phyloP scores from a whole-genome alignment of 805 yeast genomes.

The Ogataea pilisensis region DNA sequence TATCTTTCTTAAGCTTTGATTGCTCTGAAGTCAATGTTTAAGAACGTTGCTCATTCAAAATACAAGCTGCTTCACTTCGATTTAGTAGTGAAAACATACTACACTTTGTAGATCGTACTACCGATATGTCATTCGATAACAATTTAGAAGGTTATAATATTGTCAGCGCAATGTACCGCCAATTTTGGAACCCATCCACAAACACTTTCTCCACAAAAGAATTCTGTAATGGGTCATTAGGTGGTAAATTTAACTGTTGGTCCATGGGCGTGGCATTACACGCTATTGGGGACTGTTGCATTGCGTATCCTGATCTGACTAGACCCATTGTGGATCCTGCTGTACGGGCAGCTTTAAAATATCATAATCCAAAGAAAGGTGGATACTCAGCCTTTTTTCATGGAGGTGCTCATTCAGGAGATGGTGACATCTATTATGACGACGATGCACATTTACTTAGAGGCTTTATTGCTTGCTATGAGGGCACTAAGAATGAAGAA shows the following conservation, averaged over 20 bases:
- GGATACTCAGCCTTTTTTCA: constrained; percentile 52
- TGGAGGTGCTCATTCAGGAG: constrained; percentile 34
- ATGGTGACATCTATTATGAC: constrained; percentile 66
- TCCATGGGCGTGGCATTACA: constrained; percentile 52
- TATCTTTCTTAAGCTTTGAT: too few relatives aligned
- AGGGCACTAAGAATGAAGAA: constrained; percentile 53
- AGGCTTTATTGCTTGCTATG: constrained; percentile 62
- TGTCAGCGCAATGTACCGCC: constrained; percentile 37
- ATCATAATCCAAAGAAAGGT: constrained; percentile 44
- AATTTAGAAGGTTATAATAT: constrained; percentile 36
- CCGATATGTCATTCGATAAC: constrained; percentile 21
- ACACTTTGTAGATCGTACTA: too few relatives aligned
- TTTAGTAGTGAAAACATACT: too few relatives aligned
- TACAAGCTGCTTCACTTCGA: too few relatives aligned
- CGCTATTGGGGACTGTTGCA: constrained; percentile 63
- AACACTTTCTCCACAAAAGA: constrained; percentile 37
- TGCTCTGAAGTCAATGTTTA: too few relatives aligned
- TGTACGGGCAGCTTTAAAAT: constrained; percentile 44
- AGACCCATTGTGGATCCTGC: constrained; percentile 52
- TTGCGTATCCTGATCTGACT: constrained; percentile 47
- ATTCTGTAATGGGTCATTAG: constrained; percentile 7
- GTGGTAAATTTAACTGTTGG: constrained; percentile 12
- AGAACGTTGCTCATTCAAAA: too few relatives aligned
- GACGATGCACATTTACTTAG: constrained; percentile 74
- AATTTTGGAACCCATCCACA: constrained; percentile 34